A percentile compares a stretch with the other conserved stretches of the same genome.
Evolutionary conservation across 179 eudicot species (phyloP).

Genomic region (Silene noctiflora): DNA sequence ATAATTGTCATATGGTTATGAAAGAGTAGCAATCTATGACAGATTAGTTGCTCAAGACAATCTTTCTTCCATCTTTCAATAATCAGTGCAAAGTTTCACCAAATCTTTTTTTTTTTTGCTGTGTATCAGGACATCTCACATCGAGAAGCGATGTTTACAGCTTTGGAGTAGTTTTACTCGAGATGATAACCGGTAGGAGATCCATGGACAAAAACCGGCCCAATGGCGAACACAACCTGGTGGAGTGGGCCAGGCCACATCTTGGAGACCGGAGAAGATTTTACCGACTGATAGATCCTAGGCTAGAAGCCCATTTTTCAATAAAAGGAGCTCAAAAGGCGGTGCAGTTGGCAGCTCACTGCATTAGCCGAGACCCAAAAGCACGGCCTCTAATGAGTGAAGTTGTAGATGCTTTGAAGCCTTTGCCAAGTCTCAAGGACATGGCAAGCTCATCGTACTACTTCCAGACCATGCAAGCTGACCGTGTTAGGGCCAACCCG

Average conservation of each 20-base stretch:
- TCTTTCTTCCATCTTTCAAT: neutral
- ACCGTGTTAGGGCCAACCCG: constrained; percentile 29
- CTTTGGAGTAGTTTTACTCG: constrained; percentile 82
- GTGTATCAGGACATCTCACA: constrained; percentile 66
- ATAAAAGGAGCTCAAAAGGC: constrained; percentile 89
- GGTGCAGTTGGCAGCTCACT: constrained; percentile 78
- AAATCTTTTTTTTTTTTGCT: neutral
- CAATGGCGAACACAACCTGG: constrained; percentile 82
- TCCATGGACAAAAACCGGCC: constrained; percentile 90
- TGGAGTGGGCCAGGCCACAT: constrained; percentile 88
- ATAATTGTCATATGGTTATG: too few species aligned
- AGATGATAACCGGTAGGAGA: constrained; percentile 77
- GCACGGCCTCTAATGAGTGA: constrained; percentile 79
- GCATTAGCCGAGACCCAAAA: constrained; percentile 85
- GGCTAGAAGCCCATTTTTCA: constrained; percentile 85
- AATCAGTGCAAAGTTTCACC: too few species aligned
- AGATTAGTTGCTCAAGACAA: neutral
- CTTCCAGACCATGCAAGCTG: constrained; percentile 47
- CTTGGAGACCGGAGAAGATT: constrained; percentile 66
- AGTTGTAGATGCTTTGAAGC: constrained; percentile 70
- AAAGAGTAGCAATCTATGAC: too few species aligned
- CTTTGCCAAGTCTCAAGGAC: constrained; percentile 75
- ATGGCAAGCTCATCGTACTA: constrained; percentile 79
- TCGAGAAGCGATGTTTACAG: constrained; percentile 89
- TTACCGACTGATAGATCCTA: constrained; percentile 70